Evolutionary conservation across 2,329 filamentous ascomycete genomes (phyloP).

Genomic region (Ilyonectria mors-panacis): DNA sequence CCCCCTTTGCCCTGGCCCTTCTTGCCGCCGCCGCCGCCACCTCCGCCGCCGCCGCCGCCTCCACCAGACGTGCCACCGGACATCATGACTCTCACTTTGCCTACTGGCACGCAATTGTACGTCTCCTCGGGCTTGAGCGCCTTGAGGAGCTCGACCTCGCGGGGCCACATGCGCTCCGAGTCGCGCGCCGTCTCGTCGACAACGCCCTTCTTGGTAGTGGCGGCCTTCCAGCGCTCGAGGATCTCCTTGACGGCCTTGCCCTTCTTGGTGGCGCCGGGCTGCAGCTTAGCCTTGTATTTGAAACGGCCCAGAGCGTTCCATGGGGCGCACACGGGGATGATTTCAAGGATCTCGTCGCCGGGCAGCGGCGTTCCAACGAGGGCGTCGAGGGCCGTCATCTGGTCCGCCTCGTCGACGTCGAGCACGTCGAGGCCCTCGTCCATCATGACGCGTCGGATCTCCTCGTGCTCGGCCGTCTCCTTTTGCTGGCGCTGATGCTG

Average conservation of each 20-base stretch:
- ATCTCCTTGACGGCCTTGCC: slow-evolving; percentile 95
- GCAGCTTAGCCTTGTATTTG: slow-evolving; percentile 96
- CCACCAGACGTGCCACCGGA: slow-evolving; percentile 66
- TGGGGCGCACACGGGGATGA: slow-evolving; percentile 75
- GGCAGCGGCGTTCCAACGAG: slow-evolving; percentile 84
- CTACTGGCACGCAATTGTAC: slow-evolving; percentile 84
- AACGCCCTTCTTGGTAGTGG: slow-evolving; percentile 70
- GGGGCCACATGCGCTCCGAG: slow-evolving; percentile 84
- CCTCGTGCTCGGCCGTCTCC: slow-evolving; percentile 83
- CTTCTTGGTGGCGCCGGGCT: slow-evolving; percentile 91
- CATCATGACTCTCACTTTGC: slow-evolving; percentile 86
- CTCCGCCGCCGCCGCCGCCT: slow-evolving; percentile 58
- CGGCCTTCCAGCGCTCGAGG: slow-evolving; percentile 83
- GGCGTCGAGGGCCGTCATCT: slow-evolving; percentile 72
- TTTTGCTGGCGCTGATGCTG: slow-evolving; percentile 86
- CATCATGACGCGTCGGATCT: slow-evolving; percentile 72
- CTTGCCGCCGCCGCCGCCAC: slow-evolving; percentile 58
- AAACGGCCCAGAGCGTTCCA: slow-evolving; percentile 76
- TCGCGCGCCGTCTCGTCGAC: slow-evolving; percentile 74
- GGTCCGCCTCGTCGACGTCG: slow-evolving; percentile 72
- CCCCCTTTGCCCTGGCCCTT: slow-evolving; percentile 53
- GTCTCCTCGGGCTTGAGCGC: slow-evolving; percentile 86
- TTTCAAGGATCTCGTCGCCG: slow-evolving; percentile 86
- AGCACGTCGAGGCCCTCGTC: slow-evolving; percentile 72
- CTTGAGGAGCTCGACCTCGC: slow-evolving; percentile 88